Percentiles rank a stretch among this genome's conserved stretches.
Conservation (phyloP, 768 basidiomycete genomes). For the Suillus paluster region DNA sequence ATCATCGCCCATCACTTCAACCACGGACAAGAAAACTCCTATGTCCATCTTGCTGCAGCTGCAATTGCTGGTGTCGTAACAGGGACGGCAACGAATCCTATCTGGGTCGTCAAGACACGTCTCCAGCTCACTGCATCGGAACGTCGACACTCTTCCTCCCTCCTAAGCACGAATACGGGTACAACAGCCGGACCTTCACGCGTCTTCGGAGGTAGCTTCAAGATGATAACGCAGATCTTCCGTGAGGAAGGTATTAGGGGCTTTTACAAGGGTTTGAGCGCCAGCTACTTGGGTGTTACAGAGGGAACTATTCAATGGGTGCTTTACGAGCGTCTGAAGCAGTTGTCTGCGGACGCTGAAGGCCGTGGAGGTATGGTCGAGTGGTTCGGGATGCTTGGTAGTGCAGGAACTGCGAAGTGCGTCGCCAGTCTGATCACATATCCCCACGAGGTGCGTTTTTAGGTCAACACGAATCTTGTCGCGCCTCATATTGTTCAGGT, state of each 20-base stretch:
- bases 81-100: constrained; percentile 92
- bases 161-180: constrained; percentile 4
- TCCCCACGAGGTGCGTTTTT: constrained; percentile 84
- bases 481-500: constrained; percentile 53
- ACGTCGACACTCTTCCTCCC: constrained; percentile 20
- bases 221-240: constrained; percentile 73
- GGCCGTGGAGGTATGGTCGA: constrained; percentile 61
- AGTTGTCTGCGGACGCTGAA: constrained; percentile 56
- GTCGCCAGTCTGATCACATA: constrained; percentile 96
- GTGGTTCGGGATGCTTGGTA: constrained; percentile 85
- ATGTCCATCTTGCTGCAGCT: constrained; percentile 86
- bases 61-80: constrained; percentile 87
- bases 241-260: constrained; percentile 83
- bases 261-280: constrained; percentile 94
- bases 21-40: constrained; percentile 74
- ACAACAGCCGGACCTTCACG: constrained; percentile 21
- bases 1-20: constrained; percentile 86
- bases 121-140: constrained; percentile 70
- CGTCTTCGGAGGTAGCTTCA: constrained; percentile 56
- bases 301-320: constrained; percentile 98
- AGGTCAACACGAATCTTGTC: constrained; percentile 5
- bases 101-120: constrained; percentile 99
- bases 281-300: constrained; percentile 93
- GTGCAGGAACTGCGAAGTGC: constrained; percentile 92
- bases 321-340: constrained; percentile 91